These are phyloP conservation scores for Camelina hispida DNA, from an alignment of 345 rosid genomes.

Conservation along the genomic window DNA sequence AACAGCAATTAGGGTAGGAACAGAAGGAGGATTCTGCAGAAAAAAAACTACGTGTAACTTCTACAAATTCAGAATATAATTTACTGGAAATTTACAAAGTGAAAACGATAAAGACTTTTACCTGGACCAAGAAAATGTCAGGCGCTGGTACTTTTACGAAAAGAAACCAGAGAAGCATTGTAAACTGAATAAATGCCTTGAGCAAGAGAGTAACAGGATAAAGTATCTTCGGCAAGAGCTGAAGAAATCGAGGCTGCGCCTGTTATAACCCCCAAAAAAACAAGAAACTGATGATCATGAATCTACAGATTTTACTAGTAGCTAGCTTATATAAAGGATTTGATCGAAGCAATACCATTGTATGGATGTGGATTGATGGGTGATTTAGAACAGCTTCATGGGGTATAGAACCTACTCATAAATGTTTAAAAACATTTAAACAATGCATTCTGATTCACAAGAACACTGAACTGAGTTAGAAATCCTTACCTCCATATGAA, in stretches of 20 bases:
- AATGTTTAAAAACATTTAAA: neutral
- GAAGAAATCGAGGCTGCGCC: constrained; percentile 64
- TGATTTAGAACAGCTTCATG: constrained; percentile 71
- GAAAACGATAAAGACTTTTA: constrained; percentile 36
- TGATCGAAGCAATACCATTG: constrained; percentile 59
- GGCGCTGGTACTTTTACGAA: constrained; percentile 74
- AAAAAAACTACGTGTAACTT: neutral
- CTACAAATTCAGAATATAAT: neutral
- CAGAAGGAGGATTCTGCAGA: constrained; percentile 94
- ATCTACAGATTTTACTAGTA: neutral
- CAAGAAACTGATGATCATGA: constrained; percentile 1
- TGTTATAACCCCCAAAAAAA: constrained; percentile 37
- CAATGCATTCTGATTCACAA: constrained; percentile 7
- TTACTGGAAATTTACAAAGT: neutral
- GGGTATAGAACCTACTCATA: constrained; percentile 75
- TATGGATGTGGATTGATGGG: constrained; percentile 76
- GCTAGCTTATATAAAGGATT: neutral
- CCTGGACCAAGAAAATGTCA: constrained; percentile 91
- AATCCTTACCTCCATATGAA: constrained; percentile 84
- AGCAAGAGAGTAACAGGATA: constrained; percentile 68
- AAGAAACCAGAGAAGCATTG: constrained; percentile 84
- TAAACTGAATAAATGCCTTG: constrained; percentile 82
- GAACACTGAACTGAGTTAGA: neutral
- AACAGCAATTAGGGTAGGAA: constrained; percentile 84
- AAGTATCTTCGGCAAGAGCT: constrained; percentile 62